These are phyloP conservation scores for Sporobolomyces pararoseus DNA, from an alignment of 768 basidiomycete genomes.

Conservation along the genomic window DNA sequence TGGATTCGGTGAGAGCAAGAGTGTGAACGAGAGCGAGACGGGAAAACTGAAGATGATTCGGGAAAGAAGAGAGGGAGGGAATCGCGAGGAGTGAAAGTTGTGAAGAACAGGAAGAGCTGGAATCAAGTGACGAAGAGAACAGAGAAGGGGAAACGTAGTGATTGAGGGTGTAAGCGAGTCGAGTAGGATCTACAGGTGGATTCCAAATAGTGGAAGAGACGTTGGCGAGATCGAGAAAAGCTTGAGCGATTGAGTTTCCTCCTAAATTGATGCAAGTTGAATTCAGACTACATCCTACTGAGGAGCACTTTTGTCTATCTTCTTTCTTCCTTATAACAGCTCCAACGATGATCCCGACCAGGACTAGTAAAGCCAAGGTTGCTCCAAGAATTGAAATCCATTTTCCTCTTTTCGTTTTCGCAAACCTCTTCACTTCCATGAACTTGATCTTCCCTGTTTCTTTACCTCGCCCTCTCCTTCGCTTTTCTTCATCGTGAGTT, in stretches of 20 bases:
- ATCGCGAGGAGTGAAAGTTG: conserved; percentile 26
- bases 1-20: conserved; percentile 23
- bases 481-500: no score
- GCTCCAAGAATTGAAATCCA: neutral
- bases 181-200: neutral
- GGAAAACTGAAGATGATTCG: conserved; percentile 14
- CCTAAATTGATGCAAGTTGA: conserved; percentile 13
- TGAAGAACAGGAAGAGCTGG: neutral
- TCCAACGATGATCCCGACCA: conserved; percentile 4
- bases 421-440: neutral
- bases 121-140: neutral
- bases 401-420: conserved; percentile 8
- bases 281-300: conserved; percentile 12
- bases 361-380: neutral
- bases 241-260: conserved; percentile 10
- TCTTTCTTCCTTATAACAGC: no score
- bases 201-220: neutral
- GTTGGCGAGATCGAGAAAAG: conserved; percentile 14
- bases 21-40: conserved; percentile 17
- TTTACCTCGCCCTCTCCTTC: no score
- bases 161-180: neutral
- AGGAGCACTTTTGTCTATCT: no score
- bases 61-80: neutral
- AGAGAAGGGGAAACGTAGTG: conserved; percentile 3
- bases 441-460: no score